Evolutionary conservation across 169 alveolate species (phyloP), one percentile per base, ranked within the genome.

Genomic region (Blepharisma undulans): DNA sequence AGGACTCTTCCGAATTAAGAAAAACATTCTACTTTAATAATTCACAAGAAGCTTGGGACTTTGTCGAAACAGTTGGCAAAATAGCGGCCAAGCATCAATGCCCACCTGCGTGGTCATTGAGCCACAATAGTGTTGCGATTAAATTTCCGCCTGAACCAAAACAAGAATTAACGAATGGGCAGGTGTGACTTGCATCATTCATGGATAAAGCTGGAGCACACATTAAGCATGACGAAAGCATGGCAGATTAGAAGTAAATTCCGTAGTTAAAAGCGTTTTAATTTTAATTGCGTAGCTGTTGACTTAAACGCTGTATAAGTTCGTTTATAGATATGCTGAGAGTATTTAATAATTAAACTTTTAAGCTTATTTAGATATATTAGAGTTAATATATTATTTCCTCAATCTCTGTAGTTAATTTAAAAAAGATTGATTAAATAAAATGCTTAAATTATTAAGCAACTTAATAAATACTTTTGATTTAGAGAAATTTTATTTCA

Each of bases 1-100:
- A 66, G 76, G 80, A 22, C 48, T 25, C 80, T 74, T 74, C 80
- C 48, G 36, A 74, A 74, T 22, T 74, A 22, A 74, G 36, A 25
- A 74, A 74, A 74, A 74, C 80, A 22, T 79, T 79, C 18, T 12
- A 25, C 61, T 79, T 79, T 79, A 33, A 79, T 25, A 32, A 79
- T 33, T 30, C 25, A 12, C 19, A 79, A 33, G 72, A 79, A 32
- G 87, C 87, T 33, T 79, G 87, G 87, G 87, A 79, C 71, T 79
- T 79, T 33, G 25, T 27, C 30, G 60, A 79, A 7, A 21, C 27
- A 7, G 60, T 79, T 14, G 61, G 71, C 18, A 79, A 79, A 79
- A 33, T 79, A 10, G 61, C 61, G 8, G 61, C 34, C 34, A 25
- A 79, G 87, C 36, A 79, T 21, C 29, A 79, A 21, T 32, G 29